Percentiles rank a stretch among this genome's conserved stretches.
Conservation (phyloP, 2,329 filamentous ascomycete species). For the Colletotrichum sojae region DNA sequence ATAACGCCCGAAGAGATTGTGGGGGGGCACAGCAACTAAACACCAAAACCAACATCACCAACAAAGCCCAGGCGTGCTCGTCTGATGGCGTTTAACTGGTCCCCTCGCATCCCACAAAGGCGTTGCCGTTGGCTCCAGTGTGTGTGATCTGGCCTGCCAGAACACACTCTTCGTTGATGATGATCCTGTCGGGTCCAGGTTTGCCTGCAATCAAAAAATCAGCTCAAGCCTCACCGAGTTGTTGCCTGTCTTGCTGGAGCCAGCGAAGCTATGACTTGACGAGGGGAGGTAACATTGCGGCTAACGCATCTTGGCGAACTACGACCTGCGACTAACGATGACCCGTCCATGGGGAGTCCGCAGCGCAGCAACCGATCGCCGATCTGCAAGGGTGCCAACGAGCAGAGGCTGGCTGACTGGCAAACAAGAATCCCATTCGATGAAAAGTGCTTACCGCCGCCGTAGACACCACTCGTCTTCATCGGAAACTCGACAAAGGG, state of each 20-base stretch:
- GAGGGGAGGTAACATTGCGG: constrained; percentile 10
- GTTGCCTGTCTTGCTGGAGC: neutral
- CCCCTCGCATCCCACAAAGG: constrained; percentile 73
- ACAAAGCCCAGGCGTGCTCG: constrained; percentile 1
- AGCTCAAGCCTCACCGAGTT: constrained; percentile 16
- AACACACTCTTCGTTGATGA: constrained; percentile 71
- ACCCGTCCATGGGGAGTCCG: constrained; percentile 6
- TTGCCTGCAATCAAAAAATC: constrained; percentile 56
- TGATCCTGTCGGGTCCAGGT: constrained; percentile 77
- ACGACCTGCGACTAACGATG: constrained; percentile 10
- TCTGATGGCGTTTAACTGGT: constrained; percentile 5
- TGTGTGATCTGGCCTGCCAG: constrained; percentile 78
- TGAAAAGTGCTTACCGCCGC: constrained; percentile 61
- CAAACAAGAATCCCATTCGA: constrained; percentile 4
- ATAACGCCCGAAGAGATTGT: constrained; percentile 3
- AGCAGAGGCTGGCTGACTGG: neutral
- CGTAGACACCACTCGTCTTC: constrained; percentile 65
- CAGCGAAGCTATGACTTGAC: neutral
- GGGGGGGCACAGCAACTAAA: constrained; percentile 19
- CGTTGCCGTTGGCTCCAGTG: constrained; percentile 77
- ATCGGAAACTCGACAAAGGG: constrained; percentile 78
- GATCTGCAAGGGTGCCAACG: constrained; percentile 18
- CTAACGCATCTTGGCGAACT: constrained; percentile 26
- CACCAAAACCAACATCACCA: constrained; percentile 26
- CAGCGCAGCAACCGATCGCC: constrained; percentile 32